phyloP scores from a whole-genome alignment of 2,329 filamentous ascomycete genomes.

The Ramularia collo-cygni region DNA sequence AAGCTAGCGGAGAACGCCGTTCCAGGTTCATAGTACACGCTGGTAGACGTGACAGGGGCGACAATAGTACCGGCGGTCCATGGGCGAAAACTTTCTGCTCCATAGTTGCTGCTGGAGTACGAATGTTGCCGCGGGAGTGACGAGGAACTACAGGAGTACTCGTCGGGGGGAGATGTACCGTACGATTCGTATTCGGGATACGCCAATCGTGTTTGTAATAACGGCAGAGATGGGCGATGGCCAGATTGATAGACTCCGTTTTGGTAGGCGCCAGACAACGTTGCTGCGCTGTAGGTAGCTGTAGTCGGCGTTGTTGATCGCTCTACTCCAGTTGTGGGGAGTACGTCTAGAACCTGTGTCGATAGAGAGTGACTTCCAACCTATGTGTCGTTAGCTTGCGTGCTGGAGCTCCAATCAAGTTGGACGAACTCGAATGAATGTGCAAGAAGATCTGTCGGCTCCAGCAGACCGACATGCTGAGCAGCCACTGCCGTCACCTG shows the following conservation, averaged over 20 bases:
- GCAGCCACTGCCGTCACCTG: slow-evolving; percentile 69
- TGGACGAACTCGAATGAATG: slow-evolving; percentile 65
- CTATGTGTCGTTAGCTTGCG: slow-evolving; percentile 7
- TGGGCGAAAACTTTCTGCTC: slow-evolving; percentile 22
- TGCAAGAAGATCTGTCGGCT: slow-evolving; percentile 54
- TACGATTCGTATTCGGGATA: slow-evolving; percentile 26
- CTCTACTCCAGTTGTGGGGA: neutral
- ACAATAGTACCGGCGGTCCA: slow-evolving; percentile 22
- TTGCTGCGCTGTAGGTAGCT: slow-evolving; percentile 12
- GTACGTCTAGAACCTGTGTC: slow-evolving; percentile 12
- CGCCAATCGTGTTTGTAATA: slow-evolving; percentile 21
- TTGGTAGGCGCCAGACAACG: slow-evolving; percentile 9
- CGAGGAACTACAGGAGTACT: slow-evolving; percentile 24
- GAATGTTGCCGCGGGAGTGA: slow-evolving; percentile 19
- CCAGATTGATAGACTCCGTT: slow-evolving; percentile 11
- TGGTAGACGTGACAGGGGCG: slow-evolving; percentile 21
- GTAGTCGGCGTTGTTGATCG: slow-evolving; percentile 6
- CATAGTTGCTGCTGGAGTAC: slow-evolving; percentile 18
- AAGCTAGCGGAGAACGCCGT: slow-evolving; percentile 20
- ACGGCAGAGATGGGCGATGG: slow-evolving; percentile 23
- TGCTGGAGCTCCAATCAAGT: neutral
- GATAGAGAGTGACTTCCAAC: slow-evolving; percentile 15
- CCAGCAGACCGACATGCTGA: slow-evolving; percentile 74
- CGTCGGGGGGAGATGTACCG: slow-evolving; percentile 23
- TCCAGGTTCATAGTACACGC: slow-evolving; percentile 22